Base-by-base conservation (phyloP, 257 asterid genomes). In the Fraxinus quadrangulata region DNA sequence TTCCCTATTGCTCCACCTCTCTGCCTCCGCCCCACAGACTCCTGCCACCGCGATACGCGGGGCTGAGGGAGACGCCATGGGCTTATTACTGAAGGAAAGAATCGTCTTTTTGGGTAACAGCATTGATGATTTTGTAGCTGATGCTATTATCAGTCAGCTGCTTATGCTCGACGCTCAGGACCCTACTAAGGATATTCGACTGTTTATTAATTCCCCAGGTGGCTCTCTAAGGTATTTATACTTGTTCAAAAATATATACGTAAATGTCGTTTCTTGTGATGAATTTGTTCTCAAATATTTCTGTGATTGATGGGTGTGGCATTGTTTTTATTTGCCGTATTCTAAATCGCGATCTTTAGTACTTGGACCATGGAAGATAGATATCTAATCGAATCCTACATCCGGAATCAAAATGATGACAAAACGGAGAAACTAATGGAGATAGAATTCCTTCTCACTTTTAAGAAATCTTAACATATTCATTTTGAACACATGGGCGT, bases 151-250 rank as follows among this genome's bases (percentile, higher is more conserved):
- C 68, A 90, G 97, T 80, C 98, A 92, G 90, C 84, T 96, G 67
- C 84, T 96, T 51, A 76, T 96, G 90, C 81, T 96, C 83, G 99
- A 96, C 77, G 96, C 99, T 47, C 90, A 86, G 79, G 98, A 96
- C 83, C 85, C 96, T 4, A 87, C 86, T 2, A 90, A 88, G 87
- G 98, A 96, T 83, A 96, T 96, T 81, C 83, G 98, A 5, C 92
- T 93, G n/a, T 93, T 96, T 77, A 47, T 96, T 88, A 96, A 96
- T 85, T 96, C 94, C 26, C 67, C 97, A n/a, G 99, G 99, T 74
- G 99, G 99, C 66, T 91, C 98, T 3, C 96, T 91, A 79, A 93
- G 98, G 99, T 91, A 59, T 23, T 59, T 59, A 6, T n/a, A 9
- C 30, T 59, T 59, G 67, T 23, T 59, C 31, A 5, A 21, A 59